A percentile compares a stretch with the other conserved stretches of the same genome.
Conservation (phyloP, 129 eudicot species). For the Helichrysum umbraculigerum region DNA sequence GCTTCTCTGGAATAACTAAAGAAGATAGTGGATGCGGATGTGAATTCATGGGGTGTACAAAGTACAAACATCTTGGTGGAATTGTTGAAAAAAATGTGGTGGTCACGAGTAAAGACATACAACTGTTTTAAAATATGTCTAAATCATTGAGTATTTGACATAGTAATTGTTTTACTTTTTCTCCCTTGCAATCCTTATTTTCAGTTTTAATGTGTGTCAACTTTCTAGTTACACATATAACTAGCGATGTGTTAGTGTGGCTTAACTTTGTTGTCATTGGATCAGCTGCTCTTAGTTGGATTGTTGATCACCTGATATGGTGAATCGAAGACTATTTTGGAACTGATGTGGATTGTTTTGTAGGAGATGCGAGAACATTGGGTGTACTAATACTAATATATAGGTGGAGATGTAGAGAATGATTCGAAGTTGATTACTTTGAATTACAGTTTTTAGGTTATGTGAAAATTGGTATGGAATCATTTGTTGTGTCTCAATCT, state of each 20-base stretch:
- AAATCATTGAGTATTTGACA: background rate
- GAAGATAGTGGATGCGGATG: background rate
- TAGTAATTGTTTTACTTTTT: too few relatives aligned
- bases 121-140: too few relatives aligned
- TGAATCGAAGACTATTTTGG: too few relatives aligned
- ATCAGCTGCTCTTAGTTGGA: too few relatives aligned
- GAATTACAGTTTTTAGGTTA: background rate
- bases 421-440: background rate
- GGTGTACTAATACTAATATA: background rate
- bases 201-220: background rate
- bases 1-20: background rate
- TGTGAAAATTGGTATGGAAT: background rate
- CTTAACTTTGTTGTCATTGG: too few relatives aligned
- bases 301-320: too few relatives aligned
- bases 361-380: background rate
- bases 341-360: too few relatives aligned
- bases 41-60: background rate
- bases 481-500: background rate
- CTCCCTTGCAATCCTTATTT: background rate
- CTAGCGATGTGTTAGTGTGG: background rate
- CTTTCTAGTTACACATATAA: too few relatives aligned
- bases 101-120: background rate
- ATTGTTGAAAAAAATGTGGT: background rate
- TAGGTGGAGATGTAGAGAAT: background rate
- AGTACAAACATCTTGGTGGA: background rate